These are phyloP conservation scores for Thymus quinquecostatus DNA, from an alignment of 257 asterid genomes.

Conservation along the genomic window DNA sequence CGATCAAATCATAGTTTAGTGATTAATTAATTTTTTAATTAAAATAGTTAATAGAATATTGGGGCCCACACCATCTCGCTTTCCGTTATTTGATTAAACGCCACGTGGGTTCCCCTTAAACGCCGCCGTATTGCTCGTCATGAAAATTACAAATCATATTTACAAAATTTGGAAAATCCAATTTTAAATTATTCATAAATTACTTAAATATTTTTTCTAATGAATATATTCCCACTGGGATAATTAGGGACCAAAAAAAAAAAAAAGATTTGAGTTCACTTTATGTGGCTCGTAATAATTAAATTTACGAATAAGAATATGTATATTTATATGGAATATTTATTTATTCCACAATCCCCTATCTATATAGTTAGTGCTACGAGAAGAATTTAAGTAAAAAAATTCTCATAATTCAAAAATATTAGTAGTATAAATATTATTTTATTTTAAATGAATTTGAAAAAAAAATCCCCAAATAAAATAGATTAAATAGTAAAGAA, in stretches of 20 bases:
- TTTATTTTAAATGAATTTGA: too few relatives aligned
- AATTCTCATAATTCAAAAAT: too few relatives aligned
- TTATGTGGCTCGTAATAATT: constrained; percentile 21
- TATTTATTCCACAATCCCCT: constrained; percentile 5
- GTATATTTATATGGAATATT: neutral
- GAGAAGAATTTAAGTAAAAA: too few relatives aligned
- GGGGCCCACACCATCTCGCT: constrained; percentile 28
- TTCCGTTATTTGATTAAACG: constrained; percentile 24
- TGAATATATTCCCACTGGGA: neutral
- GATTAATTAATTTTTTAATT: neutral
- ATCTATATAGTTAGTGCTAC: neutral
- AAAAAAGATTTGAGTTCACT: constrained; percentile 23
- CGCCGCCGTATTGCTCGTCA: constrained; percentile 33
- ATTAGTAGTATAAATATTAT: too few relatives aligned
- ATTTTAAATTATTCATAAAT: neutral
- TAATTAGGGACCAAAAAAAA: neutral
- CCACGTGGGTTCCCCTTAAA: constrained; percentile 27
- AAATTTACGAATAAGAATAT: neutral
- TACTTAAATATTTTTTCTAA: neutral
- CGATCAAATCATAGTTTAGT: neutral
- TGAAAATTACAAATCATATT: neutral
- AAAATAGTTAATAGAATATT: neutral
- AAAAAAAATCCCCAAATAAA: too few relatives aligned
- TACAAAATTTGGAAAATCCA: neutral
- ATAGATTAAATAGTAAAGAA: too few relatives aligned